phyloP scores from a whole-genome alignment of 2,329 filamentous ascomycete species.

The Dendryphion nanum region DNA sequence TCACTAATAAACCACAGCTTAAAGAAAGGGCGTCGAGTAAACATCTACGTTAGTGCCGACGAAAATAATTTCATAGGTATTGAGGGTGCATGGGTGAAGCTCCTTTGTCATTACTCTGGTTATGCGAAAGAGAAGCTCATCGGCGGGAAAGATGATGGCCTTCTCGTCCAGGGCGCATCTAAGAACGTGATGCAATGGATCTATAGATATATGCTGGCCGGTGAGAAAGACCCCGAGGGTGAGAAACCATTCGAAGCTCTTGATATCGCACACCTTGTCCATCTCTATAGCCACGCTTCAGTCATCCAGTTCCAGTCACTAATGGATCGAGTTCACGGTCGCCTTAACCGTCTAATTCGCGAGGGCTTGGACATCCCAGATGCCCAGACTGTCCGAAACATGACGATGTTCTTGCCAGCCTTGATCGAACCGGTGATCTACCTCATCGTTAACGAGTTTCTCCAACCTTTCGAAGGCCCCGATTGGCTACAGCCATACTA shows the following conservation, averaged over 20 bases:
- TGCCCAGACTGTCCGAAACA: slow-evolving; percentile 8
- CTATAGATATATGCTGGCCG: slow-evolving; percentile 23
- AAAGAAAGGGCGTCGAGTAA: slow-evolving; percentile 14
- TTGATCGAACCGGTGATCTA: slow-evolving; percentile 5
- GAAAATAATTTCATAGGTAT: slow-evolving; percentile 17
- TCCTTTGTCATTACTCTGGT: slow-evolving; percentile 17
- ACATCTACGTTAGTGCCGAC: slow-evolving; percentile 14
- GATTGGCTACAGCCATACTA: slow-evolving; percentile 8
- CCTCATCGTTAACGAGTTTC: slow-evolving; percentile 7
- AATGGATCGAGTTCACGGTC: slow-evolving; percentile 7
- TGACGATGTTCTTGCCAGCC: slow-evolving; percentile 8
- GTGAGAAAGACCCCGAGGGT: slow-evolving; percentile 10
- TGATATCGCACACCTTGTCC: slow-evolving; percentile 9
- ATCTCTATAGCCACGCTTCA: slow-evolving; percentile 12
- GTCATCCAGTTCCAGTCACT: slow-evolving; percentile 15
- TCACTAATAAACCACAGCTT: slow-evolving; percentile 9
- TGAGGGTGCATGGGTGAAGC: slow-evolving; percentile 13
- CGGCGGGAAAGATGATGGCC: slow-evolving; percentile 1
- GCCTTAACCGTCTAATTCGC: slow-evolving; percentile 4
- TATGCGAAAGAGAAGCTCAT: slow-evolving; percentile 14
- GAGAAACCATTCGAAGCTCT: slow-evolving; percentile 10
- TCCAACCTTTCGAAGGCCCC: slow-evolving; percentile 9
- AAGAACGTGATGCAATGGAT: slow-evolving; percentile 19
- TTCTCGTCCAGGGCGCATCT: slow-evolving; percentile 12
- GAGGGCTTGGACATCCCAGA: slow-evolving; percentile 5